Percentiles rank a stretch among this genome's conserved stretches.
phyloP scores from a whole-genome alignment of 2,329 filamentous ascomycete genomes.

The Xylariaceae sp. region DNA sequence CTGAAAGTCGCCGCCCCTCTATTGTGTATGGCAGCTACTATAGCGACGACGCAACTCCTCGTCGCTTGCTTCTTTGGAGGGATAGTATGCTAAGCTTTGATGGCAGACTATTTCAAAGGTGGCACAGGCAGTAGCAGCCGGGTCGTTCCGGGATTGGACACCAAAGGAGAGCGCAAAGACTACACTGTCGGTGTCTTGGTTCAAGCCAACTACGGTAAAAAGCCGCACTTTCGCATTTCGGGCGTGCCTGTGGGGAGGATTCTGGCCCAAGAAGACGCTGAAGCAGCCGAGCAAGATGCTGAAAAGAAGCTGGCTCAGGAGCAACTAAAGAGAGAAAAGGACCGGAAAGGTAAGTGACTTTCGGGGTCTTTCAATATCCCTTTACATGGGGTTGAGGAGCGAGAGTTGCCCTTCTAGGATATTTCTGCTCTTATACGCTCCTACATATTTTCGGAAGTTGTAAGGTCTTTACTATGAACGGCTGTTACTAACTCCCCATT shows the following conservation, averaged over 20 bases:
- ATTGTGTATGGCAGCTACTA: not conserved
- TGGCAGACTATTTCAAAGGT: constrained; percentile 65
- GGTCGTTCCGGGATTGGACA: constrained; percentile 54
- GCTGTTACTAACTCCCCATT: no score
- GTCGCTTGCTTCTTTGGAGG: not conserved
- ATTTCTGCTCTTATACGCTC: no score
- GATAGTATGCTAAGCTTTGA: not conserved
- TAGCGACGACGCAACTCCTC: not conserved
- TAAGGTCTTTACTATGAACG: no score
- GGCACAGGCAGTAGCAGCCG: constrained; percentile 69
- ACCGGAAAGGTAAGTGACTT: no score
- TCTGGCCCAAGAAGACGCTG: constrained; percentile 51
- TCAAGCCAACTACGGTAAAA: constrained; percentile 69
- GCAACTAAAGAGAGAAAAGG: constrained; percentile 45
- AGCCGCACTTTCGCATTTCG: constrained; percentile 61
- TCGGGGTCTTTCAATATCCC: no score
- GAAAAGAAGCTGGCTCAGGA: constrained; percentile 40
- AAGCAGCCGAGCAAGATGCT: constrained; percentile 32
- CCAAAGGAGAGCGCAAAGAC: constrained; percentile 42
- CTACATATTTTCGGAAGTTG: no score
- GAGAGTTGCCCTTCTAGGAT: no score
- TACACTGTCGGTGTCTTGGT: constrained; percentile 68
- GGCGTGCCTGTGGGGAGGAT: constrained; percentile 67
- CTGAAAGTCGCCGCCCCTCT: not conserved
- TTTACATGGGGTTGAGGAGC: no score